Evolutionary conservation across 2,329 filamentous ascomycete species (phyloP).

Genomic region (Endoconidiophora laricicola): DNA sequence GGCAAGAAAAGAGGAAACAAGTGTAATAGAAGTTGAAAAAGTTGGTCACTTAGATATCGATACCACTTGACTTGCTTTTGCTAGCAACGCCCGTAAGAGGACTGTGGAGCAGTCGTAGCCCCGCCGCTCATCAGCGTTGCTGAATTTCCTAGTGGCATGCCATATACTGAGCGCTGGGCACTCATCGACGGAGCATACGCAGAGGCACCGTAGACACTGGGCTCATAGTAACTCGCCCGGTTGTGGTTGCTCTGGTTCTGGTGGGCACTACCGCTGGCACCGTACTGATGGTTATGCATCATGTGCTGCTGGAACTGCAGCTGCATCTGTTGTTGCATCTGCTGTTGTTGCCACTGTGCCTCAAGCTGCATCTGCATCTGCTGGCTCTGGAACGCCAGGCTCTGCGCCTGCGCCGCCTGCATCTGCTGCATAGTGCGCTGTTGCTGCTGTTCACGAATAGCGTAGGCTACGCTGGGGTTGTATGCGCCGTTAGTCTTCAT

Average conservation of each 20-base stretch:
- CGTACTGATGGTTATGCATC: conserved; percentile 17
- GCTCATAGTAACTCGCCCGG: no score
- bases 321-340: conserved; percentile 16
- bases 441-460: conserved; percentile 52
- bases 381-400: conserved; percentile 19
- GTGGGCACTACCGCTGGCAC: not conserved
- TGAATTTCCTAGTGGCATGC: not conserved
- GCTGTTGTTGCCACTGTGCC: conserved; percentile 18
- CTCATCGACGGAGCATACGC: conserved; percentile 2
- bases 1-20: no score
- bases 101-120: no score
- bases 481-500: conserved; percentile 48
- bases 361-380: conserved; percentile 20
- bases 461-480: conserved; percentile 55
- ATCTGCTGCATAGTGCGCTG: conserved; percentile 18
- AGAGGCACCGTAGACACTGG: no score
- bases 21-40: no score
- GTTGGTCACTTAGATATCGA: no score
- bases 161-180: not conserved
- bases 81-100: no score
- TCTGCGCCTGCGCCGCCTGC: conserved; percentile 15
- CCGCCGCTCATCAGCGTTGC: no score
- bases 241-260: not conserved
- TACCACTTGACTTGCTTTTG: no score
- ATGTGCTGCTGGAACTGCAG: conserved; percentile 17